Evolutionary conservation across 305 asterid genomes (phyloP).

Genomic region (Solanum hybrid): DNA sequence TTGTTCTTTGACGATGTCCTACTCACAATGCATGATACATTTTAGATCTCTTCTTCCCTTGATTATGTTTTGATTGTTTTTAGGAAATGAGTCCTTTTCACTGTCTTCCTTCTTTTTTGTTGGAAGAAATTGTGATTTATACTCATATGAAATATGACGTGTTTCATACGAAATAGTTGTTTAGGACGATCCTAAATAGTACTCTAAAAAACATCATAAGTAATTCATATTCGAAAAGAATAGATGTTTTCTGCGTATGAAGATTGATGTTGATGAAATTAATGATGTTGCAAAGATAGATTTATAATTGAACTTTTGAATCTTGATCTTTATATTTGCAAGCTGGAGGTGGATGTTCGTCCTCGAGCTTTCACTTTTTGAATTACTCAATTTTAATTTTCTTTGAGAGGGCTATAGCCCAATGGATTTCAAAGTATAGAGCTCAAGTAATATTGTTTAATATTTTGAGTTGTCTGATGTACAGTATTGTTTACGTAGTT

Average conservation of each 20-base stretch:
- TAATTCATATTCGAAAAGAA: not conserved
- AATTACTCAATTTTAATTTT: not conserved
- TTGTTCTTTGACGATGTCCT: not conserved
- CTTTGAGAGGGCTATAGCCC: not conserved
- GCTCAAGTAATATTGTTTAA: not conserved
- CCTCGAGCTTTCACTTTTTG: not conserved
- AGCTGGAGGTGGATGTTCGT: not conserved
- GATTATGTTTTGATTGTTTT: not conserved
- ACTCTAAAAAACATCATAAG: not conserved
- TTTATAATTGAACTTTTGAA: not conserved
- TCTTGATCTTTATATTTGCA: not conserved
- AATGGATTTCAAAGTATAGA: not conserved
- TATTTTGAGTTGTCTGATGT: too few species aligned
- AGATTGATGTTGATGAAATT: not conserved
- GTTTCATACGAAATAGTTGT: not conserved
- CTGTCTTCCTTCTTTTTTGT: not conserved
- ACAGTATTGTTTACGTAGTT: rapidly evolving
- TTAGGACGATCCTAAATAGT: not conserved
- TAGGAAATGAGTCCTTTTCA: not conserved
- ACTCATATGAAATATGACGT: not conserved
- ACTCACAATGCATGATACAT: not conserved
- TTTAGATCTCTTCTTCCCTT: not conserved
- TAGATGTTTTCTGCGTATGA: not conserved
- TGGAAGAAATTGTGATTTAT: not conserved
- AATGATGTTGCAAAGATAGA: not conserved